phyloP scores from a whole-genome alignment of 2,329 filamentous ascomycete genomes.

The Exophiala viscosa region DNA sequence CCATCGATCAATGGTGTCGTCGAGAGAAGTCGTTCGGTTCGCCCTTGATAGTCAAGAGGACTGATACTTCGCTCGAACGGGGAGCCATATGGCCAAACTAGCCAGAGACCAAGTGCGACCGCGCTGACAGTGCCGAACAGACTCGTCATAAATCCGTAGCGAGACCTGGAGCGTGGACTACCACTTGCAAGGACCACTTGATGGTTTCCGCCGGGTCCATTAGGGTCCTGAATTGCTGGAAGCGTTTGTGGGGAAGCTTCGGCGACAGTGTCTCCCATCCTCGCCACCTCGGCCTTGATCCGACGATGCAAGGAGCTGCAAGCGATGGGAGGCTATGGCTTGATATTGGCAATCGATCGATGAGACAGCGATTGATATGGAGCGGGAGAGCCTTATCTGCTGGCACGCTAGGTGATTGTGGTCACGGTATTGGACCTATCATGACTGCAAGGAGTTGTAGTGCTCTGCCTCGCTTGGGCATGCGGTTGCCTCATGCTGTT shows the following conservation, averaged over 20 bases:
- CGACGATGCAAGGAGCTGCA: too few relatives aligned
- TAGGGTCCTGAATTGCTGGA: background rate
- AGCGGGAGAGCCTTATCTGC: too few relatives aligned
- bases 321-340: too few relatives aligned
- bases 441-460: too few relatives aligned
- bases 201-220: background rate
- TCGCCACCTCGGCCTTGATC: too few relatives aligned
- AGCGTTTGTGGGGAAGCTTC: background rate
- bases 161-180: background rate
- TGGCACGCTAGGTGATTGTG: too few relatives aligned
- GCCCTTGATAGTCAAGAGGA: background rate
- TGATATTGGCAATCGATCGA: too few relatives aligned
- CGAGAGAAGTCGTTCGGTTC: background rate
- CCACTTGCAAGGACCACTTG: background rate
- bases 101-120: background rate
- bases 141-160: background rate
- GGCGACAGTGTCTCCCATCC: too few relatives aligned
- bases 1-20: conserved; percentile 31
- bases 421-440: too few relatives aligned
- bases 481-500: too few relatives aligned
- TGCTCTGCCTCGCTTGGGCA: too few relatives aligned
- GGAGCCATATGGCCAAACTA: background rate
- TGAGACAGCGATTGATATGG: too few relatives aligned
- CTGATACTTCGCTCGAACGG: background rate
- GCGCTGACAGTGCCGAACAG: background rate